Base-by-base conservation (phyloP, 495 filamentous ascomycete genomes). In the Neurospora cerealis region DNA sequence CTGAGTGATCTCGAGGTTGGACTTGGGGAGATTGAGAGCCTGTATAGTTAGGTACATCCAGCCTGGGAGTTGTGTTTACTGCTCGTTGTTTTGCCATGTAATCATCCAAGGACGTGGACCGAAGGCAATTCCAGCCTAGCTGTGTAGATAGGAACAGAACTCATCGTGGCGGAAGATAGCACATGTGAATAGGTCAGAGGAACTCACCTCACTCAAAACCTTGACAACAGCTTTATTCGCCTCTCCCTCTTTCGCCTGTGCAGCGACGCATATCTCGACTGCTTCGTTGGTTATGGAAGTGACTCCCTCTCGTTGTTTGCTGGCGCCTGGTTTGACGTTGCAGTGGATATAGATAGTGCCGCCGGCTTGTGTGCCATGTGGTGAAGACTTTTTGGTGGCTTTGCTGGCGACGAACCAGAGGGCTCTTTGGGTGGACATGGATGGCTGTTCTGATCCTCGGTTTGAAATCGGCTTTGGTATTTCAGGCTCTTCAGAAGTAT, bases 181-280 rank as follows among this genome's bases (percentile, higher is more conserved):
- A 10, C 19, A 4, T 28, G 17, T 5, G 24, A 37, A 11, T 0
- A 36, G 4, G 48, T 70, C 39, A 66, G 32, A 71, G 34, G 21
- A 42, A 60, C 81, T 72, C 78, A 92, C 90, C 83, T 89, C 83
- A 72, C 90, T 90, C 46, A 93, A 81, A 7, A 92, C 80, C 71
- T 88, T 85, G 73, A 89, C 83, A 9, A 92, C 89, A 17, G 90
- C 89, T 72, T 85, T 84, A 75, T 93, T 93, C 5, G 90, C 88
- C 78, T 91, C 89, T 3, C 90, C 90, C 32, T 92, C 88, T 42
- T 87, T 83, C 11, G 91, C 87, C 69, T 85, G 89, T 0, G 89
- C 90, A 4, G 90, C 78, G 0, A 92, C 90, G 37, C 87, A 89
- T 2, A 93, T 77, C 69, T 90, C 87, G 71, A 93, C 84, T 13